Base-by-base conservation (phyloP, 129 eudicot genomes). In the Helianthus annuus region DNA sequence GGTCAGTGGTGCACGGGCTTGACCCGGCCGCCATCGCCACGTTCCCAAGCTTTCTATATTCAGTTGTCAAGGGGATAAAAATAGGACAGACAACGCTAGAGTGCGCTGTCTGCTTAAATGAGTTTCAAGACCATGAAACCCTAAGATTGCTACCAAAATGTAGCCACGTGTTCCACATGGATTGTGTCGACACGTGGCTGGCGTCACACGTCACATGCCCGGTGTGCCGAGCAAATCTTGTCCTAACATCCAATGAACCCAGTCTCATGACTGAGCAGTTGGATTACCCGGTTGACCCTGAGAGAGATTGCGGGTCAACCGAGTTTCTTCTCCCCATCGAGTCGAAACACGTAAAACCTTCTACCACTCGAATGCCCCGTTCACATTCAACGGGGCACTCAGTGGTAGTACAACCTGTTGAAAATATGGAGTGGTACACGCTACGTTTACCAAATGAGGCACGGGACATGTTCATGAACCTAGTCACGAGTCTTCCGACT, bases 381-480 rank as follows among this genome's bases (percentile, higher is more conserved):
- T 89, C 96, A 11, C 82, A 79, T 65, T 85, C 89, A 42, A 89
- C 89, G 7, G 91, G 96, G 4, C 89, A 89, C 68, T 85, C 84
- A 3, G 74, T 79, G 17, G 71, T 79, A 27, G 75, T 46, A 34
- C 79, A 40, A 1, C 86, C 84, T 5, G 65, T 76, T 24, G 87
- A 69, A 48, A 68, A 84, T 76, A 66, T 10, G 10, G 96, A 89
- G 59, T 69, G 96, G 58, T 89, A 76, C 27, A 89, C 96, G 17
- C 66, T 89, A 16, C 76, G 89, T 72, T 77, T 89, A 68, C 96
- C 96, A 8, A 85, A 79, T 39, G 89, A 71, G 40, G 87, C 80
- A 2, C 76, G 71, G 0, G 76, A 64, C 8, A 73, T 73, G 36
- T 51, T 85, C n/a, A 51, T 78, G 1, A 78, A 70, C 44, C 40